Evolutionary conservation across 2,329 filamentous ascomycete genomes (phyloP), one percentile per base, ranked within the genome.

Genomic region (Talaromyces sp.): DNA sequence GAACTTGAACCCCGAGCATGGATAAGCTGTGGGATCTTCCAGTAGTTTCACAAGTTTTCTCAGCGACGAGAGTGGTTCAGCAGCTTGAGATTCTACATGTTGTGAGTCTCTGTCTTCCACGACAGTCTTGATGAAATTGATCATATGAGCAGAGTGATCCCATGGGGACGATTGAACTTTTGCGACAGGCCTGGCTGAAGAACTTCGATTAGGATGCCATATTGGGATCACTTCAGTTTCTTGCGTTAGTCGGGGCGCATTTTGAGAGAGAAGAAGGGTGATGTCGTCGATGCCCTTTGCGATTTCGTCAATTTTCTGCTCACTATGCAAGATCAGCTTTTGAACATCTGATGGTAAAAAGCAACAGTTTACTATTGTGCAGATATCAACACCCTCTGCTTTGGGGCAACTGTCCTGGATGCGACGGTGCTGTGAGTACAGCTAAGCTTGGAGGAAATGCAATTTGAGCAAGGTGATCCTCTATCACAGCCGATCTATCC

Each of bases 251-350:
- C 27, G 53, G 4, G 31, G 7, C 24, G 19, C 32, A 43, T 55
- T 38, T 27, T 35, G 29, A 14, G 53, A 55, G 19, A 58, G 56
- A 24, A 58, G 46, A n/a, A 58, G 29, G 5, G 48, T 41, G 24
- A 58, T 51, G 19, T 31, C 26, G 12, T 58, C 56, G 26, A 58
- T 52, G 24, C 50, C 56, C 31, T 35, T 51, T 52, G 56, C 56
- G 24, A 58, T 58, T 21, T 50, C 43, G 50, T 58, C 56, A 19
- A 58, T 58, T 43, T 58, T 58, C 46, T 58, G 56, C 46, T 58
- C 56, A 35, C 56, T 58, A 9, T 11, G 27, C 48, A 4, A 51
- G 29, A 17, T 46, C 19, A 21, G 41, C 21, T 31, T 12, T 11
- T 32, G 21, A 32, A 27, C 51, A 9, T 43, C 24, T 32, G 38